Evolutionary conservation across 306 rosid species (phyloP).

Genomic region (Quercus engelmannii): DNA sequence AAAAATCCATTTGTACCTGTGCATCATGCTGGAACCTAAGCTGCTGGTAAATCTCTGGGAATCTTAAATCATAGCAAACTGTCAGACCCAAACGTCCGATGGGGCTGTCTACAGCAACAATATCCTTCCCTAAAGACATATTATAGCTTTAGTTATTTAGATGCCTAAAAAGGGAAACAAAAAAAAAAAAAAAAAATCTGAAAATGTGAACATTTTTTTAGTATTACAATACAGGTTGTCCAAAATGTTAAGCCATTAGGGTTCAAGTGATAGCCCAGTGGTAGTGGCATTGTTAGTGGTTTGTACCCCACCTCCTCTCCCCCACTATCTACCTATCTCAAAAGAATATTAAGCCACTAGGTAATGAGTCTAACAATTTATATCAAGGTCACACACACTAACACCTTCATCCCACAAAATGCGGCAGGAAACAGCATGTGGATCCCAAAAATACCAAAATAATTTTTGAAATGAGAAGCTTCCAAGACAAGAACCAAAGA

Average conservation of each 20-base stretch:
- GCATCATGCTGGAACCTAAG: slow-evolving; percentile 79
- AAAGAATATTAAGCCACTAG: background rate
- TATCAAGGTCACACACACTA: background rate
- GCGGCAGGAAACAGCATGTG: background rate
- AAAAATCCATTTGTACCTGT: slow-evolving; percentile 42
- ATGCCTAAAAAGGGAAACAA: background rate
- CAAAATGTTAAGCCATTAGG: background rate
- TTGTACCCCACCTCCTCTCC: too few species aligned
- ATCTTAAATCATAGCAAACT: slow-evolving; percentile 95
- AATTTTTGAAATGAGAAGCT: background rate
- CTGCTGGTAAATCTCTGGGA: slow-evolving; percentile 80
- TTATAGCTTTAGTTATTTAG: slow-evolving; percentile 19
- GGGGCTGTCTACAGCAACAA: slow-evolving; percentile 83
- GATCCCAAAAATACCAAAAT: background rate
- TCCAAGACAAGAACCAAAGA: background rate
- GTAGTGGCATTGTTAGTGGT: too few species aligned
- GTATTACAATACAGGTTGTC: background rate
- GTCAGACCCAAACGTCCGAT: slow-evolving; percentile 85
- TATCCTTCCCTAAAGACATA: slow-evolving; percentile 60
- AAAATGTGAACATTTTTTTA: background rate
- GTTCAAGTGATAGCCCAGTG: too few species aligned
- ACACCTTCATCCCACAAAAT: background rate
- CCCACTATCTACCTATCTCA: too few species aligned
- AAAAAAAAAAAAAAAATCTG: background rate
- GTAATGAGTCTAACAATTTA: background rate